Conservation (phyloP, 495 filamentous ascomycete genomes). For the Glonium stellatum region DNA sequence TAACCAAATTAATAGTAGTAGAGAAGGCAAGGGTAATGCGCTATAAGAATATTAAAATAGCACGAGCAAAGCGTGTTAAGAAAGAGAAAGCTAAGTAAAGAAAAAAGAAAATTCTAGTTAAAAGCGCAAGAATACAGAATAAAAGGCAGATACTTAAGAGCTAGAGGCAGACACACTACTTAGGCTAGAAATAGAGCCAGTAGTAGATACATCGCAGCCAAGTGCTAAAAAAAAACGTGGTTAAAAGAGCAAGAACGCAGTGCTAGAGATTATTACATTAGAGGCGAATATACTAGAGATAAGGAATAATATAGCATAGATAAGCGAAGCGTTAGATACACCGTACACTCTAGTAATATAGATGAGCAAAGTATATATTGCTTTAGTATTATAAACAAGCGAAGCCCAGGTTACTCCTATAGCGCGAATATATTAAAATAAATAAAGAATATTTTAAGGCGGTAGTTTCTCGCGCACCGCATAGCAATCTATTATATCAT, state of each 20-base stretch:
- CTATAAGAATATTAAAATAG: conserved; percentile 1
- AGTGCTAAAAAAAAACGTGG: not conserved
- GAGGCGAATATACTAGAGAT: not conserved
- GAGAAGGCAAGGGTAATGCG: conserved; percentile 16
- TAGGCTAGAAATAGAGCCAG: not conserved
- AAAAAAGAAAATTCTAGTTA: not conserved
- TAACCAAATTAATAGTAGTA: conserved; percentile 3
- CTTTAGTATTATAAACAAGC: not conserved
- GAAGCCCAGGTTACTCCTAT: not conserved
- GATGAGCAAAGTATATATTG: conserved; percentile 1
- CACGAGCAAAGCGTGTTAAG: not conserved
- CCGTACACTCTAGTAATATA: not conserved
- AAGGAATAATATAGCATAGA: not conserved
- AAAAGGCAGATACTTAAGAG: not conserved
- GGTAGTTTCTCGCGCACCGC: not conserved
- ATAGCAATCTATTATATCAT: not conserved
- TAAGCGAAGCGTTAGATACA: not conserved
- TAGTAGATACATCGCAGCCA: not conserved
- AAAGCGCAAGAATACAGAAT: not conserved
- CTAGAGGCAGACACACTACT: not conserved
- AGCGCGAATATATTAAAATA: not conserved
- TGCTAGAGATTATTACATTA: not conserved
- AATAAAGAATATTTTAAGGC: not conserved
- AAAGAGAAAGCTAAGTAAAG: conserved; percentile 1
- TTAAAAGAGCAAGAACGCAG: not conserved